phyloP scores from a whole-genome alignment of 371 early-diverging fungal species.

The Rhizopus delemar region DNA sequence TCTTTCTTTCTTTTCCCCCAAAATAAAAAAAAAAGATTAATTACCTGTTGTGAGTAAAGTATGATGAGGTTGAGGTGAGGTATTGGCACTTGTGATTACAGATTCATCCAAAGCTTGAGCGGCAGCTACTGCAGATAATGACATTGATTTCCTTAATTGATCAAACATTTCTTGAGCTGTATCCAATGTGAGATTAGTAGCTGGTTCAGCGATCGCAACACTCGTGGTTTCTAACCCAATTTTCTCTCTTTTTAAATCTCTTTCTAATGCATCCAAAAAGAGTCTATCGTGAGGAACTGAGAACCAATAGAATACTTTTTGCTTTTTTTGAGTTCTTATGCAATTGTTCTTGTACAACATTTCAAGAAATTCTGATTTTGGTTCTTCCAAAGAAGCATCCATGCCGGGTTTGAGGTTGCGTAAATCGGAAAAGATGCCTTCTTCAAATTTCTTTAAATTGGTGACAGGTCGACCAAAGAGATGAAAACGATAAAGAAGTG shows the following conservation, averaged over 20 bases:
- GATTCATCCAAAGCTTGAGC: slow-evolving; percentile 33
- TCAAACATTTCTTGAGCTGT: slow-evolving; percentile 62
- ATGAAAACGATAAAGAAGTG: slow-evolving; percentile 92
- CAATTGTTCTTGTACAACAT: slow-evolving; percentile 98
- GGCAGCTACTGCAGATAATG: slow-evolving; percentile 38
- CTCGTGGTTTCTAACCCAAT: slow-evolving; percentile 82
- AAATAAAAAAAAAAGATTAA: slow-evolving; percentile 12
- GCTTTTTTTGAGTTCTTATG: slow-evolving; percentile 99
- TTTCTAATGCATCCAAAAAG: slow-evolving; percentile 97
- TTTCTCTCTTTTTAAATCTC: slow-evolving; percentile 96
- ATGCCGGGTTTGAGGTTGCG: slow-evolving; percentile 97
- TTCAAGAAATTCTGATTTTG: slow-evolving; percentile 96
- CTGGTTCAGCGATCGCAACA: slow-evolving; percentile 60
- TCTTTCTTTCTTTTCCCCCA: neutral
- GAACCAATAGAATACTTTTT: slow-evolving; percentile 99
- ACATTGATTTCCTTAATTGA: slow-evolving; percentile 50
- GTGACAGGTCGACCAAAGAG: slow-evolving; percentile 88
- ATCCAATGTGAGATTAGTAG: slow-evolving; percentile 57
- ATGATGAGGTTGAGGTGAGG: slow-evolving; percentile 2
- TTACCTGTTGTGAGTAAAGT: slow-evolving; percentile 20
- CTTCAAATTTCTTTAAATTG: slow-evolving; percentile 98
- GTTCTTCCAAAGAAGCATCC: slow-evolving; percentile 96
- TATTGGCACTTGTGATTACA: slow-evolving; percentile 7
- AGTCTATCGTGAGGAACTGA: slow-evolving; percentile 96
- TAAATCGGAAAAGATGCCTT: slow-evolving; percentile 98